Evolutionary conservation across 2,329 filamentous ascomycete species (phyloP).

Genomic region (Chalara sp.): DNA sequence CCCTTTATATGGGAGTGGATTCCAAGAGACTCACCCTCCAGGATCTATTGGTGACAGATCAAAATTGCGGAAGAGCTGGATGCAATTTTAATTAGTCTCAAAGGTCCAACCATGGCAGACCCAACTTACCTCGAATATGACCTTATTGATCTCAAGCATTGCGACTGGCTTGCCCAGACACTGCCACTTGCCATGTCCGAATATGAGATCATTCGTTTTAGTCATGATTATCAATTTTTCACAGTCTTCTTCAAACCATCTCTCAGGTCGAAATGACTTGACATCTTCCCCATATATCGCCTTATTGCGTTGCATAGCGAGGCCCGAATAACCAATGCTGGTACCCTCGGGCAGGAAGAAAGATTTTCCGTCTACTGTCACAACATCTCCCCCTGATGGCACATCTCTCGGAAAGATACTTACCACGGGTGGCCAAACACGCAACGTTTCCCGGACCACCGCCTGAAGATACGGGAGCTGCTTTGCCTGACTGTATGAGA

Average conservation of each 20-base stretch:
- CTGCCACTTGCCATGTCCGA: constrained; percentile 33
- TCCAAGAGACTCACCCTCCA: too few relatives aligned
- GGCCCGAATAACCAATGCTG: constrained; percentile 16
- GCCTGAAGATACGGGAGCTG: constrained; percentile 41
- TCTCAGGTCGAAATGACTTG: constrained; percentile 39
- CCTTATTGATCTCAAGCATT: constrained; percentile 42
- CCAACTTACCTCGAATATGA: constrained; percentile 36
- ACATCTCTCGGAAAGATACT: constrained; percentile 14
- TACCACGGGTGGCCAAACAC: constrained; percentile 37
- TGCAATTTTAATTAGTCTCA: too few relatives aligned
- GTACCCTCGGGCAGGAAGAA: constrained; percentile 12
- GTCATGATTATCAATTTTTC: constrained; percentile 31
- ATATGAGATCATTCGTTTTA: constrained; percentile 31
- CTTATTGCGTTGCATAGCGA: constrained; percentile 28
- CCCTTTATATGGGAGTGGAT: too few relatives aligned
- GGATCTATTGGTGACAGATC: too few relatives aligned
- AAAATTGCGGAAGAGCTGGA: too few relatives aligned
- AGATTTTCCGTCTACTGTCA: constrained; percentile 1
- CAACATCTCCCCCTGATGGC: constrained; percentile 10
- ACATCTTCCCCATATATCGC: constrained; percentile 31
- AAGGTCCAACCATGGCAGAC: too few relatives aligned
- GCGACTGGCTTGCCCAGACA: constrained; percentile 42
- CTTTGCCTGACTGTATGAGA: constrained; percentile 30
- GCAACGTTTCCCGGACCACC: constrained; percentile 40
- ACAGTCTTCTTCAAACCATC: constrained; percentile 35